Evolutionary conservation across 305 asterid genomes (phyloP), one percentile per base, ranked within the genome.

Genomic region (Ilex paraguariensis): DNA sequence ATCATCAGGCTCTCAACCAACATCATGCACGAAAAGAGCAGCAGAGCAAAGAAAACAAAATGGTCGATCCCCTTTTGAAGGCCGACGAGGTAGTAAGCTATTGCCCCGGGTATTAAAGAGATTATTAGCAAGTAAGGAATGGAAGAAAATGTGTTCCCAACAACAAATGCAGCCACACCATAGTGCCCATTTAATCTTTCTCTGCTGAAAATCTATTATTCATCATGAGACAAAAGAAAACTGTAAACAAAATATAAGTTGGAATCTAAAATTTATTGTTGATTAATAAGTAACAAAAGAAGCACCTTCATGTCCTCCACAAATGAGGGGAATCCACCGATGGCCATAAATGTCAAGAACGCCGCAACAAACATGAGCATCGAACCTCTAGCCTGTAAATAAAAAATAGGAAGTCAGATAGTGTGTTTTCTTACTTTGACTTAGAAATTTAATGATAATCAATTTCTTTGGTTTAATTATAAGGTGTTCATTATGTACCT

Each of bases 301-400:
- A 2, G 28, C 77, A 86, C 94, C 65, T 86, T 86, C 95, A 83
- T 77, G 68, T 86, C 91, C 61, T 86, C 95, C 17, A 84, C 90
- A 42, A 86, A 86, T 0, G 90, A 84, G 68, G 95, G 95, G 68
- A 84, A 84, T 58, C 95, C 88, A 11, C 95, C 95, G 48, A 86
- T 84, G 0, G 85, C 81, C 95, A 86, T 80, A 54, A 84, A 81
- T 5, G 91, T 86, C 64, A 84, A 71, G 69, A 84, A 79, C 46
- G 86, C 68, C 50, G 71, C 82, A 32, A 84, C 83, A 59, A 79
- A 84, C 80, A 72, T 72, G 39, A 84, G 63, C 86, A 84, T 67
- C 14, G 91, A 77, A 16, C 88, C 86, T 74, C 91, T 80, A 36
- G 88, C 88, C 88, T 84, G 70, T 6, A 45, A 61, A 46, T n/a